Evolutionary conservation across 129 eudicot genomes (phyloP).

Genomic region (Heracleum sosnowskyi): DNA sequence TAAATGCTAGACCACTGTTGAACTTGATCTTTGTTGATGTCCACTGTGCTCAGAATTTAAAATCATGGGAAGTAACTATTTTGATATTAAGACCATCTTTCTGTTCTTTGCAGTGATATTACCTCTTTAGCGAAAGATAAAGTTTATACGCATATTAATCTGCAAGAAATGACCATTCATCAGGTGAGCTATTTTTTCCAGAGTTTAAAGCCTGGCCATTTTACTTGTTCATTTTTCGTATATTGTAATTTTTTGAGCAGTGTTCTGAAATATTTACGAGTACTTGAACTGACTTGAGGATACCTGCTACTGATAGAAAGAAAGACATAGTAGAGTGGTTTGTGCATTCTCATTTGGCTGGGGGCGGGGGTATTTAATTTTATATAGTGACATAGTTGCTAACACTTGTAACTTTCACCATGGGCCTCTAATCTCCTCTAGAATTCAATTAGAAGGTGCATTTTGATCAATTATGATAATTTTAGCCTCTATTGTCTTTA

Average conservation of each 20-base stretch:
- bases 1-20: conserved; percentile 14
- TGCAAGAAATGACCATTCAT: conserved; percentile 72
- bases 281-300: not conserved
- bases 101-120: conserved; percentile 55
- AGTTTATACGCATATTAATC: conserved; percentile 70
- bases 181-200: conserved; percentile 37
- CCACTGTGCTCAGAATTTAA: conserved; percentile 3
- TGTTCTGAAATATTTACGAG: not conserved
- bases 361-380: not conserved
- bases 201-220: not conserved
- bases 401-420: not conserved
- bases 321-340: not conserved
- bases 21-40: conserved; percentile 2
- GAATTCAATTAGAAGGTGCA: not conserved
- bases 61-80: not conserved
- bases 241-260: not conserved
- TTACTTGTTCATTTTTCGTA: not conserved
- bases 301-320: not conserved
- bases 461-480: not conserved
- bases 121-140: conserved; percentile 87
- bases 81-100: not conserved
- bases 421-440: not conserved
- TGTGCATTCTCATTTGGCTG: not conserved
- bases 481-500: not conserved
- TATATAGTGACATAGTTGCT: not conserved